Evolutionary conservation across 2,329 filamentous ascomycete species (phyloP), one percentile per base, ranked within the genome.

Genomic region (Curvularia sp.): DNA sequence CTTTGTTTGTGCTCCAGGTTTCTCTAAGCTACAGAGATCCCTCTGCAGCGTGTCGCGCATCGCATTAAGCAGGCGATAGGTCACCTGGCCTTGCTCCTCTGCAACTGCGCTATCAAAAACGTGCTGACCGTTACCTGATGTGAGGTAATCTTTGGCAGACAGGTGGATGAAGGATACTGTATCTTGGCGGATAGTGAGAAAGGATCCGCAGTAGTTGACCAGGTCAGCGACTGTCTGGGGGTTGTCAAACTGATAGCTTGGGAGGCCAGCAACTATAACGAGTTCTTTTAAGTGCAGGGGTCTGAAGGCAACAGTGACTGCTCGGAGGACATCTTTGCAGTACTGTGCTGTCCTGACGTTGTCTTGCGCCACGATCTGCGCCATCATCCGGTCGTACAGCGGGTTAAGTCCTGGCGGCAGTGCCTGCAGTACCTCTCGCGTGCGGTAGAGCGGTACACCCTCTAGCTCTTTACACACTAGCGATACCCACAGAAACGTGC

Each of bases 401-500:
- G 60, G 5, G 36, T 78, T 53, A 0, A 82, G 73, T 0, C 75
- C 75, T 1, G 67, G 56, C 3, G 78, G 79, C 28, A 80, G 74
- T 38, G 30, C 38, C 6, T 61, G 42, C 3, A 78, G 34, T 52
- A 59, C 54, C 19, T 51, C 39, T 6, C 43, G 39, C 13, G 49
- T 45, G 3, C 63, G 59, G n/a, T 70, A 56, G 23, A 56, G 28
- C 9, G 49, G 18, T 3, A 66, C 49, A 1, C 68, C 54, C 32
- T 61, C 57, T 9, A 80, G 74, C 15, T 70, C 59, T 63, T 77
- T 53, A 55, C 69, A 79, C 4, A 79, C 78, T 38, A 60, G 42
- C 18, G 79, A 74, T 23, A 80, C 79, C 80, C 78, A 82, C 28
- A 82, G 75, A 52, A 81, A 81, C 0, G 79, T 82, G 10, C 61